Evolutionary conservation across 2,329 filamentous ascomycete genomes (phyloP).

Genomic region (Colletotrichum sp.): DNA sequence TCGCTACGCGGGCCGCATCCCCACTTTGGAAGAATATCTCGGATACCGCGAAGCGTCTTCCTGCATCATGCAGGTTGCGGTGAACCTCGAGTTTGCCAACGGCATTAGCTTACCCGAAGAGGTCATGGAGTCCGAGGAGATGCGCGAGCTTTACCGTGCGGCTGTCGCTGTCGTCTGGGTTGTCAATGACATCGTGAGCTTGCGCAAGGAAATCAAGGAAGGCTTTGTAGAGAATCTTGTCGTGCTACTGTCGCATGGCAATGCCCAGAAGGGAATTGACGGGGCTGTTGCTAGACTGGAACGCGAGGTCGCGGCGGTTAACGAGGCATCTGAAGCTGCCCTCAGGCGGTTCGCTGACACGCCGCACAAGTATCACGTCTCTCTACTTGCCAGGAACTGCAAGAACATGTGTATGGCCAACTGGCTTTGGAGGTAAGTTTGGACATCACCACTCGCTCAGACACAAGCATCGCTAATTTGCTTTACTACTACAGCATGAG

Average conservation of each 20-base stretch:
- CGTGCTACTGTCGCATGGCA: not conserved
- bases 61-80: conserved; percentile 1
- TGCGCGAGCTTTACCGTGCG: not conserved
- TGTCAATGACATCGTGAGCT: conserved; percentile 3
- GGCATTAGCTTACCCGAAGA: conserved; percentile 1
- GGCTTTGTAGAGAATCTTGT: conserved; percentile 11
- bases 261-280: not conserved
- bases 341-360: not conserved
- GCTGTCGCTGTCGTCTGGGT: conserved; percentile 1
- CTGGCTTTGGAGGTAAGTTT: conserved; percentile 10
- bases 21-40: not conserved
- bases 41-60: conserved; percentile 4
- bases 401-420: conserved; percentile 14
- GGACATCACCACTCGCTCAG: rapidly evolving
- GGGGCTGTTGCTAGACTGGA: not conserved
- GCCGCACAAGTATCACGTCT: not conserved
- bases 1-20: not conserved
- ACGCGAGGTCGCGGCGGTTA: not conserved
- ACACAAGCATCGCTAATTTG: rapidly evolving
- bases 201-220: conserved; percentile 9
- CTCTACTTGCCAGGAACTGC: not conserved
- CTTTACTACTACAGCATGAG: not conserved
- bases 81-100: conserved; percentile 8
- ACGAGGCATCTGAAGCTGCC: not conserved
- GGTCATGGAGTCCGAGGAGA: not conserved